phyloP scores from a whole-genome alignment of 2,329 filamentous ascomycete species.

The Leptographium galeiforme region DNA sequence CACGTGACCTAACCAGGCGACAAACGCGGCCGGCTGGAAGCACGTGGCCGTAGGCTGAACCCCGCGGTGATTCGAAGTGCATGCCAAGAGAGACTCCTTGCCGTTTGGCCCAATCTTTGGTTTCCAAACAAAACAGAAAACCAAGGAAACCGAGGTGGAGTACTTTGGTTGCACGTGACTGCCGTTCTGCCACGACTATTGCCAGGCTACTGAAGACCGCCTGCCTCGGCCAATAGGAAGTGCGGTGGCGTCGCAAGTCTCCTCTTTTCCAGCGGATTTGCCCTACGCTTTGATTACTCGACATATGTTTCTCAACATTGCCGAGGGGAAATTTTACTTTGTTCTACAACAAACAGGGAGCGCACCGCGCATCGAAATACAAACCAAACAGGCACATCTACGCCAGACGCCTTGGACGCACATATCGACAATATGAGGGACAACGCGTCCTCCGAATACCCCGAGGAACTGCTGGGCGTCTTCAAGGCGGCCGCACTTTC shows the following conservation, averaged over 20 bases:
- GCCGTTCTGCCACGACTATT: background rate
- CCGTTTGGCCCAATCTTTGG: too few species aligned
- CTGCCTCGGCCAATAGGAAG: background rate
- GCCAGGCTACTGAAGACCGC: background rate
- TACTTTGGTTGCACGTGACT: background rate
- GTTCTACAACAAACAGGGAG: background rate
- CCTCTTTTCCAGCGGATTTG: background rate
- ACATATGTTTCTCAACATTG: background rate
- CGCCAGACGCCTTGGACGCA: background rate
- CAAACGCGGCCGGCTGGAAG: too few species aligned
- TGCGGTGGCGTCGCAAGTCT: background rate
- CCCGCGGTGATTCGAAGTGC: too few species aligned
- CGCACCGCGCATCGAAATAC: background rate
- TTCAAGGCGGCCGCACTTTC: constrained; percentile 89
- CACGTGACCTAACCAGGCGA: too few species aligned
- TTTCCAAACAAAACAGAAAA: too few species aligned
- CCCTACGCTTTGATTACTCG: background rate
- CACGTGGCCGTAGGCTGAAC: too few species aligned
- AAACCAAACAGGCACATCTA: background rate
- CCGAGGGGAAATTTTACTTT: background rate
- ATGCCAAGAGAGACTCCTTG: too few species aligned
- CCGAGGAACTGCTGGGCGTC: constrained; percentile 63
- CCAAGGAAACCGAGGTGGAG: background rate
- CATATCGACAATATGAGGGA: background rate
- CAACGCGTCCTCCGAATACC: constrained; percentile 11